A percentile compares a stretch with the other conserved stretches of the same genome.
Evolutionary conservation across 1,284 basidiomycete species (phyloP).

Genomic region (Heliocybe sulcata): DNA sequence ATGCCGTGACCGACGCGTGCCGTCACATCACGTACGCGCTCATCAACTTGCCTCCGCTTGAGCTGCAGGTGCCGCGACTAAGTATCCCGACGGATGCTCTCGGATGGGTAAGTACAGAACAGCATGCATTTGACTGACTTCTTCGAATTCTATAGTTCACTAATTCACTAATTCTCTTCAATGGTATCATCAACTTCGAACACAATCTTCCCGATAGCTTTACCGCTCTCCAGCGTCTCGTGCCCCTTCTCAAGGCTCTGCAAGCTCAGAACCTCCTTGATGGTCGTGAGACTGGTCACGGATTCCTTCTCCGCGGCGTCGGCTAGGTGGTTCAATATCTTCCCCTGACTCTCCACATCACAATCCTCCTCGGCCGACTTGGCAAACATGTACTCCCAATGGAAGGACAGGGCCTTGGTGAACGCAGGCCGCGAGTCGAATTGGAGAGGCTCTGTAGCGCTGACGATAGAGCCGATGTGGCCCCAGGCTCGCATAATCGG

Average conservation of each 20-base stretch:
- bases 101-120: too few relatives aligned
- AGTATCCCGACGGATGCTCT: too few relatives aligned
- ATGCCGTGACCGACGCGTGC: too few relatives aligned
- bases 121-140: too few relatives aligned
- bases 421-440: neutral
- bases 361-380: neutral
- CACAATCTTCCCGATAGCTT: neutral
- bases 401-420: neutral
- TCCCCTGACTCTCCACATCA: neutral
- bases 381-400: constrained; percentile 1
- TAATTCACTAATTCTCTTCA: neutral
- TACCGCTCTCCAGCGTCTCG: neutral
- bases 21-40: too few relatives aligned
- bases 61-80: too few relatives aligned
- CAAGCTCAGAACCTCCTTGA: neutral
- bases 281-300: neutral
- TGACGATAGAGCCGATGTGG: neutral
- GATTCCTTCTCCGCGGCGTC: neutral
- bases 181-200: neutral
- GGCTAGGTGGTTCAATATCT: neutral
- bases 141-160: too few relatives aligned
- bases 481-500: neutral
- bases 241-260: neutral
- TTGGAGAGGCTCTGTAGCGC: neutral
- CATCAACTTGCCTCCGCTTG: too few relatives aligned